Evolutionary conservation across 495 filamentous ascomycete genomes (phyloP), one percentile per base, ranked within the genome.

Genomic region (Xylona heveae): DNA sequence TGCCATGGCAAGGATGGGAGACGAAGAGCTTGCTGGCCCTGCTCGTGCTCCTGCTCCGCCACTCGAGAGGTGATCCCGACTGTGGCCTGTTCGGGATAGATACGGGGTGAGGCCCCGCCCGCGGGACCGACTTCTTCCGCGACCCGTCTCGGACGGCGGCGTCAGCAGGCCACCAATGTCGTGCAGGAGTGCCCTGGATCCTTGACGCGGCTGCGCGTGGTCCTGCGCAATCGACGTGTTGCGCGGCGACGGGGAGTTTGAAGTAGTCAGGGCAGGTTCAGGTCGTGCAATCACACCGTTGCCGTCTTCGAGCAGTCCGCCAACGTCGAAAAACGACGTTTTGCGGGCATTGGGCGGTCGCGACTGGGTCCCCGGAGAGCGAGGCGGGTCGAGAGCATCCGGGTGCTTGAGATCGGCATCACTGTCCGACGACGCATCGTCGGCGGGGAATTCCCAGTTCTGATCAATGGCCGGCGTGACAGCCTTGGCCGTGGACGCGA

Each of bases 241-340:
- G 13, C 10, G n/a, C 24, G 10, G 13, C 24, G 24, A 26, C 13
- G 24, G 24, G 24, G 10, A 13, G n/a, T 10, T 13, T 26, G 10
- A 14, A 3, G 28, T 30, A 30, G 9, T 15, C 8, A 17, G 14
- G 13, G 28, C 14, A 15, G 28, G 19, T 30, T 8, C 13, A 17
- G 14, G 9, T 30, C 9, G 28, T 9, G 9, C 9, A 15, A 13
- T 15, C 14, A 14, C 28, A 15, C 1, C 8, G 8, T 17, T 13
- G 14, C 10, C 13, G 14, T 54, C 50, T 15, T 63, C 59, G 1
- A 79, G 50, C 1, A 80, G 52, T 4, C 71, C 70, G 21, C 74
- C 74, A 18, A 73, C 67, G 41, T 82, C 77, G 38, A 79, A 76
- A 41, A 84, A 73, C 9, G 71, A 76, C 3, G 70, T 56, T 7